Conservation (phyloP, 176 grass and related monocot species). For the Neostapfia colusana region DNA sequence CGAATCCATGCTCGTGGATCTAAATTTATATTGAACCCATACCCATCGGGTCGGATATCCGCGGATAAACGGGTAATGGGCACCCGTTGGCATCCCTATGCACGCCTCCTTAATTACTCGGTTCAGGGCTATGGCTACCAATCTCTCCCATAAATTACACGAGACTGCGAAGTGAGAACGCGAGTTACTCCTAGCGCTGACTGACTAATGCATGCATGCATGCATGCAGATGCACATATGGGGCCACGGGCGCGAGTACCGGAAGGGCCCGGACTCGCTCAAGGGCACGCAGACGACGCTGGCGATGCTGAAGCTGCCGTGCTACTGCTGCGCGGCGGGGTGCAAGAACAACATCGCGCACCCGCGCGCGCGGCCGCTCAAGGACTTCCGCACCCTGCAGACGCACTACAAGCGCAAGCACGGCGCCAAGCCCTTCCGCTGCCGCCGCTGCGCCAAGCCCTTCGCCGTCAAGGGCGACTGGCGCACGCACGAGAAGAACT, state of each 20-base stretch:
- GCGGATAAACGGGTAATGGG: too few species aligned
- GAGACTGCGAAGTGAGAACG: background rate
- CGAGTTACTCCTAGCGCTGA: background rate
- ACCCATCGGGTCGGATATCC: too few species aligned
- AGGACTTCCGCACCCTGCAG: constrained; percentile 97
- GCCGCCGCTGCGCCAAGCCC: constrained; percentile 86
- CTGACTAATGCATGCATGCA: background rate
- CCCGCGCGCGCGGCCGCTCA: constrained; percentile 72
- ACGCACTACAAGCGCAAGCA: constrained; percentile 99
- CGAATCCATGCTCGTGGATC: too few species aligned
- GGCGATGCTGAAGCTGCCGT: constrained; percentile 90
- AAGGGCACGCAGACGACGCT: constrained; percentile 64
- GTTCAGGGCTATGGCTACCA: background rate
- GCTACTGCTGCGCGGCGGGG: constrained; percentile 81
- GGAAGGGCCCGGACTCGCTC: constrained; percentile 89
- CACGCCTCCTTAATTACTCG: background rate
- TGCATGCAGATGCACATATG: constrained; percentile 96
- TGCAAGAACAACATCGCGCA: constrained; percentile 89
- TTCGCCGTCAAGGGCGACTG: constrained; percentile 99
- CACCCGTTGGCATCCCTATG: too few species aligned
- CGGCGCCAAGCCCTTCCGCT: constrained; percentile 74
- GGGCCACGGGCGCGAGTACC: constrained; percentile 93
- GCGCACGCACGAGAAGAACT: constrained; percentile 99
- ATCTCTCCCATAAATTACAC: too few species aligned
- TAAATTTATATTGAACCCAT: too few species aligned